Percentiles rank a stretch among this genome's conserved stretches.
phyloP scores from a whole-genome alignment of 2,329 filamentous ascomycete genomes.

The Colletotrichum salicis region DNA sequence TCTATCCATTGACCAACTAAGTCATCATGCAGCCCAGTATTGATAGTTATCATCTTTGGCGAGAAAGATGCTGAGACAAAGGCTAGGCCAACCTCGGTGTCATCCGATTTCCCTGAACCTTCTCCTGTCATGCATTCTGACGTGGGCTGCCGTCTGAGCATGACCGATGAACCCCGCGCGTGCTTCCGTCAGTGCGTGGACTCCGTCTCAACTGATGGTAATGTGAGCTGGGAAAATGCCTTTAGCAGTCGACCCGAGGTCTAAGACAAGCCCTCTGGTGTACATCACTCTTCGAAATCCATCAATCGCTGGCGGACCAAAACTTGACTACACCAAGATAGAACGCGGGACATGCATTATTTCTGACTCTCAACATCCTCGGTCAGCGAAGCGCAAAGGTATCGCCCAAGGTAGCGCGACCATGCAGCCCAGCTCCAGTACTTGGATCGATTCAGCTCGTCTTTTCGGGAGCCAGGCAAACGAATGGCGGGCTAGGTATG shows the following conservation, averaged over 20 bases:
- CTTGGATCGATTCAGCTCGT: too few species aligned
- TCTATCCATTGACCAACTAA: too few species aligned
- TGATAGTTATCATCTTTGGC: too few species aligned
- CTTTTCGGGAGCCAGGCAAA: neutral
- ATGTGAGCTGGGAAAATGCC: neutral
- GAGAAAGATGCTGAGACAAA: too few species aligned
- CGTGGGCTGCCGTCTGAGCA: neutral
- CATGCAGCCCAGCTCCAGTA: neutral
- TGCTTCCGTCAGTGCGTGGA: neutral
- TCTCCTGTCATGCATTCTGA: neutral
- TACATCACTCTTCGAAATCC: neutral
- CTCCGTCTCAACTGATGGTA: neutral
- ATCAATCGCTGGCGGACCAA: neutral
- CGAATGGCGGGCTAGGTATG: neutral
- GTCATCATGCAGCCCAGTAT: too few species aligned
- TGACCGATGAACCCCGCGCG: neutral
- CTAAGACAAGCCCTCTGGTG: neutral
- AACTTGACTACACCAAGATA: neutral
- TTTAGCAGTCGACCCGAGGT: neutral
- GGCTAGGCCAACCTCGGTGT: too few species aligned
- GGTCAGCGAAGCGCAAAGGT: neutral
- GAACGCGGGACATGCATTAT: neutral
- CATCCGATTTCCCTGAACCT: too few species aligned
- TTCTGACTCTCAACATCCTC: neutral
- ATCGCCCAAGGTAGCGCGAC: neutral